phyloP scores from a whole-genome alignment of 805 yeast species.

The Wickerhamiella occidentalis region DNA sequence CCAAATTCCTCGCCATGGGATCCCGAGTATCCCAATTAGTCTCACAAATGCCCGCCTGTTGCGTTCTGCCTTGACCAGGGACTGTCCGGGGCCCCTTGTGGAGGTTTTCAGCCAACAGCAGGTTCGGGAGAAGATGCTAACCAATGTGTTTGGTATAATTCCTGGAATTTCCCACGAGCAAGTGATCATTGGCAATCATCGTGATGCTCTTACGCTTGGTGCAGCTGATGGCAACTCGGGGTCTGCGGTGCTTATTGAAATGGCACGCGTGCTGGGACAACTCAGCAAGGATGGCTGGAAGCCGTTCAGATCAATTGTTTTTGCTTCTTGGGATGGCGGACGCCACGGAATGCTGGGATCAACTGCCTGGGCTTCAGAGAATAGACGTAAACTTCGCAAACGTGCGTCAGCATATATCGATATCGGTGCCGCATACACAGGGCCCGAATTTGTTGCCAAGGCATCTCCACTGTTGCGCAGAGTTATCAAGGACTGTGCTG shows the following conservation, averaged over 20 bases:
- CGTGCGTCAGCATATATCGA: slow-evolving; percentile 57
- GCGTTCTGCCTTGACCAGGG: slow-evolving; percentile 37
- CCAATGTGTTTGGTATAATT: slow-evolving; percentile 50
- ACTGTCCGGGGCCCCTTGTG: slow-evolving; percentile 40
- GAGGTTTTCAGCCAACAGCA: slow-evolving; percentile 50
- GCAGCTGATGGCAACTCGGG: slow-evolving; percentile 78
- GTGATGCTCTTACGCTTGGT: slow-evolving; percentile 71
- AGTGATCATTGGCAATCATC: slow-evolving; percentile 59
- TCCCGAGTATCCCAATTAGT: slow-evolving; percentile 62
- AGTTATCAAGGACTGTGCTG: slow-evolving; percentile 36
- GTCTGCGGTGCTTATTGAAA: slow-evolving; percentile 51
- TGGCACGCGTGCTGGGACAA: slow-evolving; percentile 47
- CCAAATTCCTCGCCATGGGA: slow-evolving; percentile 60
- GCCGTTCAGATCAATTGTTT: slow-evolving; percentile 55
- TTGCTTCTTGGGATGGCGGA: slow-evolving; percentile 77
- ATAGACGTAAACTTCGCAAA: slow-evolving; percentile 34
- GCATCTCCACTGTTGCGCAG: slow-evolving; percentile 49
- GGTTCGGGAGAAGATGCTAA: slow-evolving; percentile 47
- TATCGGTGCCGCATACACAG: slow-evolving; percentile 53
- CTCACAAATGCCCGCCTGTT: slow-evolving; percentile 53
- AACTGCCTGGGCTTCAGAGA: slow-evolving; percentile 63
- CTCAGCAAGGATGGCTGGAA: slow-evolving; percentile 50
- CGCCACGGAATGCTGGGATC: slow-evolving; percentile 64
- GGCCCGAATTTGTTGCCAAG: slow-evolving; percentile 39
- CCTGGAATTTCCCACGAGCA: slow-evolving; percentile 45